Base-by-base conservation (phyloP, 495 filamentous ascomycete species). In the Lepidopterella palustris region DNA sequence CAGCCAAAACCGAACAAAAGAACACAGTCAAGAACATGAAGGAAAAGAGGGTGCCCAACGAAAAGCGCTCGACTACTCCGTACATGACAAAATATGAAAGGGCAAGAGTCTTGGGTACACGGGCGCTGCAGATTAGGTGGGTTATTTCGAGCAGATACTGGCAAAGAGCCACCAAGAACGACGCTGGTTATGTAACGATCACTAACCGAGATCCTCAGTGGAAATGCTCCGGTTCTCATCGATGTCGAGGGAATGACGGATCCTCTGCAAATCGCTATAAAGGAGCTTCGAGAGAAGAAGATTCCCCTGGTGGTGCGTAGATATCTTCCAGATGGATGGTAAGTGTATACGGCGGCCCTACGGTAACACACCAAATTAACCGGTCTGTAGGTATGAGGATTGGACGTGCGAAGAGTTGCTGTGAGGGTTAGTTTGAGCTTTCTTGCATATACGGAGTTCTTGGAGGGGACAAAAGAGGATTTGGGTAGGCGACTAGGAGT, bases 1-100 rank as follows among this genome's bases (percentile, higher is more conserved):
- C 73, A 5, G 83, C 82, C 18, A 66, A 54, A 15, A 75, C 75
- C 15, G 45, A 55, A 35, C 47, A 62, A 59, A 77, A 79, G 62
- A 80, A 74, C 55, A 75, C 70, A 2, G 75, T 84, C 65, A 77
- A 78, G 68, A 85, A 84, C 62, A 72, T 84, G 61, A 89, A 89
- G 70, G 87, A 90, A 71, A 97, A 93, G 80, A 92, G 88, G 75
- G 88, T 98, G 45, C 82, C 90, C 28, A 86, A 89, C 62, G 90
- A 95, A 55, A 80, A 93, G 77, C 83, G 93, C 64, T 85, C 82
- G 5, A 97, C 95, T 1, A 98, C 93, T 45, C 95, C 93, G 4
- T 98, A 96, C 79, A 95, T 98, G 91, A 98, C 93, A 66, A 98
- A 98, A 76, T 98, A 98, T 76, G 93, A 98, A 81, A 81, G 84